These are phyloP conservation scores for Amanita rubescens DNA, from an alignment of 768 basidiomycete genomes.

Conservation along the genomic window DNA sequence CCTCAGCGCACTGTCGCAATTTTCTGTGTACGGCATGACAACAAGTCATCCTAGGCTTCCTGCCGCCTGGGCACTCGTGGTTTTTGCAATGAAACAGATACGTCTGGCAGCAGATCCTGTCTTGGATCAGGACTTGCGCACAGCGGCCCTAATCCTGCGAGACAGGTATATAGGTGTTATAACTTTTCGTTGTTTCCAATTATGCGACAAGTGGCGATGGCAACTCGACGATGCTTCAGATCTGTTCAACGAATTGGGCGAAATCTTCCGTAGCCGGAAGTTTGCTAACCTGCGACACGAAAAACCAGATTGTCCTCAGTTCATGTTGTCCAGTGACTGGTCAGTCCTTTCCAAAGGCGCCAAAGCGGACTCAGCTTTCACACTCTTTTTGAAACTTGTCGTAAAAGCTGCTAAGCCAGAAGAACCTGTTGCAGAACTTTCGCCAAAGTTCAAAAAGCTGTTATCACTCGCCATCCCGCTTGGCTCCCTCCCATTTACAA, in stretches of 20 bases:
- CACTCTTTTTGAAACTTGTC: constrained; percentile 76
- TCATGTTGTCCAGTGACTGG: constrained; percentile 52
- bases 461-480: constrained; percentile 68
- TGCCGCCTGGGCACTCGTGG: constrained; percentile 61
- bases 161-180: constrained; percentile 69
- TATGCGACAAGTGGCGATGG: constrained; percentile 80
- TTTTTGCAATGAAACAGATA: constrained; percentile 50
- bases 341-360: constrained; percentile 43
- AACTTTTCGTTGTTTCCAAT: constrained; percentile 62
- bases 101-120: constrained; percentile 42
- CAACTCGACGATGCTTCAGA: constrained; percentile 43
- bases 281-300: constrained; percentile 66
- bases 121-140: constrained; percentile 31
- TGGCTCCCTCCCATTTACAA: constrained; percentile 57
- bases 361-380: constrained; percentile 61
- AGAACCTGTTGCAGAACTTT: constrained; percentile 22
- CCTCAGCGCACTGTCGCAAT: constrained; percentile 72
- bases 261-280: constrained; percentile 70
- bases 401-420: constrained; percentile 43
- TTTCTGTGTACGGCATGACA: constrained; percentile 46
- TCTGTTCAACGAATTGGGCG: constrained; percentile 57
- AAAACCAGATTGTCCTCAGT: constrained; percentile 60
- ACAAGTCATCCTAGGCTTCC: constrained; percentile 30
- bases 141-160: constrained; percentile 38
- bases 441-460: constrained; percentile 53